phyloP scores from a whole-genome alignment of 2,329 filamentous ascomycete species.

The Trichoderma simmonsii region DNA sequence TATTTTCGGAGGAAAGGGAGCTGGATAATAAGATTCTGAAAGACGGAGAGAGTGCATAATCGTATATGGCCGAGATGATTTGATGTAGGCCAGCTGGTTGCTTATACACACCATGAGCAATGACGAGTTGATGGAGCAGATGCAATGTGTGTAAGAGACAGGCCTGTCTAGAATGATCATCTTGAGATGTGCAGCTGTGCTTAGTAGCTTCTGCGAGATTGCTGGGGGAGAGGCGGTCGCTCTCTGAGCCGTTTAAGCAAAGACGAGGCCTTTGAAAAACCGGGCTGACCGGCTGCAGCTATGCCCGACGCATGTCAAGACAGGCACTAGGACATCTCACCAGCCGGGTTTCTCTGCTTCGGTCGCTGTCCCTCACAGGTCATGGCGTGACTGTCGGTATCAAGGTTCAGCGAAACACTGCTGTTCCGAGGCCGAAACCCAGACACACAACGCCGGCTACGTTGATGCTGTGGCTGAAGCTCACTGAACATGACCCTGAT shows the following conservation, averaged over 20 bases:
- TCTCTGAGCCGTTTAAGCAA: neutral
- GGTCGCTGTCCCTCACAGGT: neutral
- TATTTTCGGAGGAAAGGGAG: neutral
- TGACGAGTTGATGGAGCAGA: neutral
- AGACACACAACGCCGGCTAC: neutral
- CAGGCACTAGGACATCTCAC: conserved; percentile 6
- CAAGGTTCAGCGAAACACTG: conserved; percentile 3
- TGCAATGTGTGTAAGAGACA: neutral
- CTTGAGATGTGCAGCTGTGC: neutral
- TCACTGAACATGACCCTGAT: neutral
- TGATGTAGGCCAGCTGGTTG: neutral
- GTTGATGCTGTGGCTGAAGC: neutral
- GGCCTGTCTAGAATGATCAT: neutral
- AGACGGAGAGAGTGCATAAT: neutral
- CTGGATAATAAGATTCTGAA: neutral
- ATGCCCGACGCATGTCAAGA: conserved; percentile 14
- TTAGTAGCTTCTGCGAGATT: neutral
- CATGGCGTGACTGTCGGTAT: conserved; percentile 11
- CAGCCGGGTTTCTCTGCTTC: neutral
- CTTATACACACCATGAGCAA: neutral
- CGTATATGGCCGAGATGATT: neutral
- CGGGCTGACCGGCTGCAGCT: conserved; percentile 14
- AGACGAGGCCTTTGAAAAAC: neutral
- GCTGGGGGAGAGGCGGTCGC: neutral
- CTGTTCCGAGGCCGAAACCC: neutral